Evolutionary conservation across 768 basidiomycete genomes (phyloP).

Genomic region (Phanerochaete sordida): DNA sequence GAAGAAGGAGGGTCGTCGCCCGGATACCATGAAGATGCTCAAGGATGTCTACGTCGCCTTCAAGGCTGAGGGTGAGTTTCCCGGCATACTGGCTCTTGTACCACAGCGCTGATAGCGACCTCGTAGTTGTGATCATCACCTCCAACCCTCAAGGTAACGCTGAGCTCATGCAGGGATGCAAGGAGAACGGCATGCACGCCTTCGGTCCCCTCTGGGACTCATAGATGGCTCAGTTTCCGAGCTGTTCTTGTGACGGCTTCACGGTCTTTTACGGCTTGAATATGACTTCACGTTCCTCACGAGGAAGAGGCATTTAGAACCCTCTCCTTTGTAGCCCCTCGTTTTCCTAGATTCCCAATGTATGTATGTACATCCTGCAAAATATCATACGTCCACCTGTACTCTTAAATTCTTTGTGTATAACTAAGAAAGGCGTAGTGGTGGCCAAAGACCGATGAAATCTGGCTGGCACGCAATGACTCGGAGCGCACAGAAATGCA

Average conservation of each 20-base stretch:
- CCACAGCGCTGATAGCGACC: neutral
- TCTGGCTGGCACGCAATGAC: no score
- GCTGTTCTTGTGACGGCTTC: neutral
- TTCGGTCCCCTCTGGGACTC: conserved; percentile 76
- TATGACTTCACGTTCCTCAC: neutral
- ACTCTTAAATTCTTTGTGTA: no score
- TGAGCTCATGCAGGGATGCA: conserved; percentile 59
- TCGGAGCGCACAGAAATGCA: no score
- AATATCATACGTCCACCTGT: no score
- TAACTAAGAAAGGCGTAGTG: no score
- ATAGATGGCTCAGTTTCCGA: conserved; percentile 20
- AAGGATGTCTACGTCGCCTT: conserved; percentile 65
- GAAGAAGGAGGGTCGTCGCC: conserved; percentile 68
- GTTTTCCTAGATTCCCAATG: neutral
- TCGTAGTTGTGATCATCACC: conserved; percentile 68
- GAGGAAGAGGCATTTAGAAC: neutral
- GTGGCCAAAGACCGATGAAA: no score
- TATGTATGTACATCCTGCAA: no score
- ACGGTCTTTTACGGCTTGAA: neutral
- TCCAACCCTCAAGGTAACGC: conserved; percentile 75
- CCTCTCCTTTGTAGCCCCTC: neutral
- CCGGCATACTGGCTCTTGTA: neutral
- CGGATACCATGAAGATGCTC: conserved; percentile 74
- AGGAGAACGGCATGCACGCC: conserved; percentile 18
- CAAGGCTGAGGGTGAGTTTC: conserved; percentile 56